Evolutionary conservation across 331 rosid genomes (phyloP).

Genomic region (Rosa hybrid): DNA sequence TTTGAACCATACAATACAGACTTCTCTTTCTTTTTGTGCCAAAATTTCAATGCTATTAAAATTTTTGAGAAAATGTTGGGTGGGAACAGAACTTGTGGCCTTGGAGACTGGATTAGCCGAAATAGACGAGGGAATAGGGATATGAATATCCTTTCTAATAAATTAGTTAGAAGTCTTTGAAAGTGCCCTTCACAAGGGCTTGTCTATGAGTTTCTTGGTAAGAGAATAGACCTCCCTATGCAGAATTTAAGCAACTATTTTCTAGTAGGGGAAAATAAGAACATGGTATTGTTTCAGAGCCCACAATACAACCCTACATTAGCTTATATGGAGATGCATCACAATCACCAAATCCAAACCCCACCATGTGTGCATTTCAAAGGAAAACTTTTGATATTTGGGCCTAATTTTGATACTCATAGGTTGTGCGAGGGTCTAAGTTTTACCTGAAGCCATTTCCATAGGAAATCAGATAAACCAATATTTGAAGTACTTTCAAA

Average conservation of each 20-base stretch:
- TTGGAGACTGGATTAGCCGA: conserved; percentile 7
- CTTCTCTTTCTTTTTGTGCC: not conserved
- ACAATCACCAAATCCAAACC: conserved; percentile 9
- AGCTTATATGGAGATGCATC: conserved; percentile 6
- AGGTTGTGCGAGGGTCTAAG: not conserved
- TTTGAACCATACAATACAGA: conserved; percentile 2
- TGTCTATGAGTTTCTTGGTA: conserved; percentile 21
- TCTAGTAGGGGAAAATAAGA: not conserved
- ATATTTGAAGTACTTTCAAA: not conserved
- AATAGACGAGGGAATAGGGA: conserved; percentile 11
- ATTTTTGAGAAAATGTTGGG: conserved; percentile 2
- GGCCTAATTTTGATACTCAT: not conserved
- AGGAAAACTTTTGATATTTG: not conserved
- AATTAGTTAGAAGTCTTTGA: conserved; percentile 23
- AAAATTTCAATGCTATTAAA: not conserved
- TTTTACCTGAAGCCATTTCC: not conserved
- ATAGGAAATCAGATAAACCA: not conserved
- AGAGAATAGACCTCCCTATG: not conserved
- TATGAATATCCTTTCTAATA: not conserved
- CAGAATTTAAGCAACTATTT: not conserved
- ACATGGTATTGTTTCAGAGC: not conserved
- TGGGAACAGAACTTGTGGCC: conserved; percentile 4
- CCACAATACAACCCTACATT: conserved; percentile 20
- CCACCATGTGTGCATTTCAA: conserved; percentile 31
- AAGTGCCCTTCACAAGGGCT: conserved; percentile 33